Evolutionary conservation across 495 filamentous ascomycete genomes (phyloP).

Genomic region (Annulohypoxylon maeteangense): DNA sequence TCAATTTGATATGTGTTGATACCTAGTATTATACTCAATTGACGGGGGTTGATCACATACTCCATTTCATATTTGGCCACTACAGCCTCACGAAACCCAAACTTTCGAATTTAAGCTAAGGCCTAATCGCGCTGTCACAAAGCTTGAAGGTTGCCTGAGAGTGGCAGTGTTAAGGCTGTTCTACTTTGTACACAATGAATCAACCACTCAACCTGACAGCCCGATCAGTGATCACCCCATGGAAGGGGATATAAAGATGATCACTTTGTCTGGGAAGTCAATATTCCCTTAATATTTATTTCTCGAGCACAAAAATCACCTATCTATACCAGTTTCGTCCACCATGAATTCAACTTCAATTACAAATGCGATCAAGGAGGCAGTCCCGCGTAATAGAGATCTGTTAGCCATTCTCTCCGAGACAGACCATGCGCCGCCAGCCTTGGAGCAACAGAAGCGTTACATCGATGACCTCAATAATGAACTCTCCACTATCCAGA

Average conservation of each 20-base stretch:
- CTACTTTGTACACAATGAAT: not conserved
- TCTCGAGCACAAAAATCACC: not conserved
- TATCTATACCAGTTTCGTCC: not conserved
- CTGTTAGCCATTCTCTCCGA: conserved; percentile 52
- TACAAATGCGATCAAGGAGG: conserved; percentile 36
- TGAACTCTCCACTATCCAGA: conserved; percentile 42
- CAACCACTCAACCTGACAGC: not conserved
- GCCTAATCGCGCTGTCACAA: not conserved
- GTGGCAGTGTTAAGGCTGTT: conserved; percentile 17
- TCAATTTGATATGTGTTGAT: too few species aligned
- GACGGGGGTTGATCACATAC: too few species aligned
- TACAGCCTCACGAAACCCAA: too few species aligned
- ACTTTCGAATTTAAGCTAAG: too few species aligned
- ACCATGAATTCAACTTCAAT: conserved; percentile 37
- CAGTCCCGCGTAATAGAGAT: conserved; percentile 47
- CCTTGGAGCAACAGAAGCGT: conserved; percentile 51
- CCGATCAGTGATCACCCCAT: too few species aligned
- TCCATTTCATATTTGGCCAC: too few species aligned
- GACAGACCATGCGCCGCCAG: conserved; percentile 55
- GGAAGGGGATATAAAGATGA: not conserved
- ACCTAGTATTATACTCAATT: too few species aligned
- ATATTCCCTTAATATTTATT: not conserved
- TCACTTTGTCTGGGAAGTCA: not conserved
- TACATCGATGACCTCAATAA: conserved; percentile 53
- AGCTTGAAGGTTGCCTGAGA: conserved; percentile 4